Base-by-base conservation (phyloP, 2,329 filamentous ascomycete genomes). In the Xylariales sp. region DNA sequence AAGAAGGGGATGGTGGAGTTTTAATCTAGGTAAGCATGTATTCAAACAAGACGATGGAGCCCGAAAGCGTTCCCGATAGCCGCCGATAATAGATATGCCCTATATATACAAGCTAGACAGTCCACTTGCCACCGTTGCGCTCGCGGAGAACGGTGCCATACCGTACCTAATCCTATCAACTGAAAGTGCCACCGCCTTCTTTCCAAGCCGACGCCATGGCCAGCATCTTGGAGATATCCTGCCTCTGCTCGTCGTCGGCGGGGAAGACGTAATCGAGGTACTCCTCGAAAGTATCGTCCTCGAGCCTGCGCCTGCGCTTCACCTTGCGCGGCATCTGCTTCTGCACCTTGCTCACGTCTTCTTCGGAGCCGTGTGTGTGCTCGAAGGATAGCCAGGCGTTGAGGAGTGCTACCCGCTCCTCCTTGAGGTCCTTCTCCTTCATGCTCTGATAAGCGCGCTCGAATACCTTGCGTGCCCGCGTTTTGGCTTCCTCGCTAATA, bases 231-330 rank as follows among this genome's bases (percentile, higher is more conserved):
- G 92, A 92, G 80, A 97, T 83, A 75, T 93, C 94, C 73, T 91
- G 91, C 64, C 91, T 91, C 78, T 93, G 91, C 82, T 93, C 89
- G 79, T 97, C 94, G 82, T 98, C 96, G 4, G 93, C 94, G 0
- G 96, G 96, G 88, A 99, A 99, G 41, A 99, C 89, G 75, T 97
- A 98, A 80, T 98, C 96, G 82, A 96, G 89, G 80, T 97, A 98
- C 83, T 99, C 96, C 85, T 99, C 94, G 83, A 93, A 97, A 45
- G 89, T 90, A 79, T 96, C 94, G 81, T 97, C 95, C 78, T 97
- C 94, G 79, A 97, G 81, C 86, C 90, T 93, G 80, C 96, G 91
- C 76, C 93, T 87, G 86, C 96, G 95, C 90, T 97, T 98, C 77
- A 93, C 92, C 81, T 91, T 90, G 72, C 94, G 88, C 41, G 96